Base-by-base conservation (phyloP, 1,284 basidiomycete species). In the Pseudozyma sp. region DNA sequence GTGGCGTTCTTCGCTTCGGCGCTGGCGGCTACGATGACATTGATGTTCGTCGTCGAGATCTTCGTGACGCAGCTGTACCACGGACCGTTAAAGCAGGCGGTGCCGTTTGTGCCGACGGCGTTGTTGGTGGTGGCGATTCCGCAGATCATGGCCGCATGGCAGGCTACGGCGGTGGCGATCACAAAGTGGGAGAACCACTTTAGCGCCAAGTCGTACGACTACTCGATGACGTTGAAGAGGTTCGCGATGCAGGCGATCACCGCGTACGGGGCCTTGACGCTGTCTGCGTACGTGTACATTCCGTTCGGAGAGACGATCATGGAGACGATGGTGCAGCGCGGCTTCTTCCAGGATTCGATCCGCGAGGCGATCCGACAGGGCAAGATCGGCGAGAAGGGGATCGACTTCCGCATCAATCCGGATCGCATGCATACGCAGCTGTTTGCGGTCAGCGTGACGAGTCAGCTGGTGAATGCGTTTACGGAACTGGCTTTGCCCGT, bases 371-470 rank as follows among this genome's bases (percentile, higher is more conserved):
- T 75, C 19, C 57, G 50, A 11, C 55, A 78, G 14, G 84, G 84
- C 29, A 68, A 82, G 19, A 37, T 65, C 14, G 46, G 65, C 10
- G 48, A 40, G 1, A 46, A 52, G 71, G 71, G 68, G 4, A 58
- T 80, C 29, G 56, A 78, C 13, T 85, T 87, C 69, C 76, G 81
- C 49, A 86, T 67, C 87, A 87, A 88, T 70, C 82, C 86, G n/a
- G 88, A 82, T 19, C 87, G 95, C 54, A 87, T 99, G 69, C 90
- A 92, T 84, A 90, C 92, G 51, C 94, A 98, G 87, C 91, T 99
- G 88, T 97, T 97, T 84, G 94, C 96, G 13, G 93, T 92, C 83
- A 92, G 91, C 37, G 94, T 98, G 3, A 98, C 96, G 17, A 94
- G 93, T 80, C 96, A 98, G 86, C 89, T 90, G 16, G 86, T 94